These are phyloP conservation scores for Schizosaccharomyces versatilis DNA, from an alignment of 1,139 yeast genomes.

Conservation along the genomic window DNA sequence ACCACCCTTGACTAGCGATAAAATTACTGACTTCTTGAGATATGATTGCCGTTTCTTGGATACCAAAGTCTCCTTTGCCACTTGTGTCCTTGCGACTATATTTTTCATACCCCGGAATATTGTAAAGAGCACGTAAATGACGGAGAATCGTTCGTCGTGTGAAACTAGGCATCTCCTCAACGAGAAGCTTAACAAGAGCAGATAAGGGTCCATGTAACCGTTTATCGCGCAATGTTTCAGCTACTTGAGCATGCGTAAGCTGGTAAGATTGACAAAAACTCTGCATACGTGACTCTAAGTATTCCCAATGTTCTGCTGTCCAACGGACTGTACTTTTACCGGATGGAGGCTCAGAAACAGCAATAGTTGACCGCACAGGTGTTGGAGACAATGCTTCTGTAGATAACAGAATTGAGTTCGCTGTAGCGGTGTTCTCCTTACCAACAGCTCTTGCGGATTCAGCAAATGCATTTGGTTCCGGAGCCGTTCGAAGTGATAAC, in stretches of 20 bases:
- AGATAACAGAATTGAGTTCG: background rate
- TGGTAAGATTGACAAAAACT: background rate
- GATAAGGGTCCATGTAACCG: background rate
- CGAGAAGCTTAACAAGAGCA: background rate
- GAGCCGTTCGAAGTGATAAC: background rate
- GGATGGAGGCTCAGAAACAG: background rate
- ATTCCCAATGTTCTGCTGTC: slow-evolving; percentile 1
- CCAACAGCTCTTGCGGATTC: background rate
- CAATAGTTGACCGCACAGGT: too few relatives aligned
- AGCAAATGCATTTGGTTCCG: background rate
- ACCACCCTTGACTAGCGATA: background rate
- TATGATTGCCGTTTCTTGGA: background rate
- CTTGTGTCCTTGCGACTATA: background rate
- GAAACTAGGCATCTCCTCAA: background rate
- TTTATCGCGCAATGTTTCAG: background rate
- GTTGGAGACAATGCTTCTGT: too few relatives aligned
- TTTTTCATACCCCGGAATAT: background rate
- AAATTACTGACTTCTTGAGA: background rate
- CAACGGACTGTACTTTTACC: background rate
- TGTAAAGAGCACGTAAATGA: background rate
- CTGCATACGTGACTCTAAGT: background rate
- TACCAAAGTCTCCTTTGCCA: background rate
- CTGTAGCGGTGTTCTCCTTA: background rate
- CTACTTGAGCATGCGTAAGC: background rate
- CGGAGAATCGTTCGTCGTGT: background rate